phyloP scores from a whole-genome alignment of 108 stramenopile genomes.

The Nitzschia sp. region DNA sequence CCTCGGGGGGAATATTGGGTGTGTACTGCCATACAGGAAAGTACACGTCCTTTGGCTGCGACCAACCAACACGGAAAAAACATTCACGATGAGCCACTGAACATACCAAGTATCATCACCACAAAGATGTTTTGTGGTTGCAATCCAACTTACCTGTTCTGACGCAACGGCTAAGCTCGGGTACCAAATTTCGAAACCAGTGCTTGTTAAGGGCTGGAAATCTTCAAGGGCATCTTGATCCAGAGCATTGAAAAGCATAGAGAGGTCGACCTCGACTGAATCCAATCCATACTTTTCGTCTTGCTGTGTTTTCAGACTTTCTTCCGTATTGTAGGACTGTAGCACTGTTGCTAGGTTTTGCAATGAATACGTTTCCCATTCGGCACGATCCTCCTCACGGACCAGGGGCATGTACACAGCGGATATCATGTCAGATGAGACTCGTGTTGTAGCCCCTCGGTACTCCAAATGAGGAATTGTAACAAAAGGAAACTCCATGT shows the following conservation, averaged over 20 bases:
- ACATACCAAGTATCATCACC: not conserved
- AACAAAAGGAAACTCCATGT: too few species aligned
- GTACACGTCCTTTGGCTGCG: not conserved
- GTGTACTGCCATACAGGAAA: not conserved
- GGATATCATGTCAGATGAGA: not conserved
- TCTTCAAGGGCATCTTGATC: not conserved
- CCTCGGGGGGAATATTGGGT: not conserved
- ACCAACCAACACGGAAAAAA: not conserved
- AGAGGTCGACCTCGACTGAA: not conserved
- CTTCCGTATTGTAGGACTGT: not conserved
- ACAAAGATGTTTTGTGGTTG: not conserved
- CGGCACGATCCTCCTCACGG: not conserved
- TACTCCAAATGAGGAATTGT: conserved; percentile 8
- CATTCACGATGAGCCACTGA: not conserved
- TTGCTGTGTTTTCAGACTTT: not conserved
- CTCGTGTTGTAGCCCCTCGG: not conserved
- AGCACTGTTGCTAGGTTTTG: not conserved
- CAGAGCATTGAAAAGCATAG: too few species aligned
- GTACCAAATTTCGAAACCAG: conserved; percentile 1
- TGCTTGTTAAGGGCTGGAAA: not conserved
- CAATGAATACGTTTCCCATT: conserved; percentile 14
- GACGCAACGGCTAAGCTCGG: not conserved
- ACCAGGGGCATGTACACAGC: conserved; percentile 3
- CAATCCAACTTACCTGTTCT: not conserved
- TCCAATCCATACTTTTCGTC: not conserved